Base-by-base conservation (phyloP, 2,329 filamentous ascomycete species). In the Penicillium freii region DNA sequence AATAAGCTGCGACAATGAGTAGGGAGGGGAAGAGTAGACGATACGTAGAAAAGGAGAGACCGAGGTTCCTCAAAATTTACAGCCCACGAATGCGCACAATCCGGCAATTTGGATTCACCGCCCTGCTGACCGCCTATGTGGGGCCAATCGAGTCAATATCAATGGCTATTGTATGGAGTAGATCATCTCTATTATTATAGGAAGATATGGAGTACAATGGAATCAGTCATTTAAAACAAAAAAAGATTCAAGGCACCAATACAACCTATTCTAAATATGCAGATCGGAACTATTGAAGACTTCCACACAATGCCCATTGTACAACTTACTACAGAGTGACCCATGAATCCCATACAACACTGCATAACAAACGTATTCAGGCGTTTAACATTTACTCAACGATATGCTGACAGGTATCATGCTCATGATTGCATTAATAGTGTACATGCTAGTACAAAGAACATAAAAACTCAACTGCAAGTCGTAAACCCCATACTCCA, bases 381-480 rank as follows among this genome's bases (percentile, higher is more conserved):
- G 25, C 8, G 2, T 13, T 43, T 23, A 11, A 13, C 13, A 43
- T 29, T 23, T 43, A 43, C 19, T n/a, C 1, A 7, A 33, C 43
- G 40, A 13, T 51, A 21, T 19, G 3, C 17, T 25, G 13, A 29
- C 34, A 40, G 48, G 21, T 27, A 34, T 40, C 27, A 56, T 40
- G 43, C 49, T 56, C 54, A 46, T 56, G 43, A 43, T 56, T 54
- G 52, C 45, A 51, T 36, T 50, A 57, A 54, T 62, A 62, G 50
- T 62, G 49, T 62, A 62, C 58, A 62, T 55, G 10, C 50, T 57
- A 56, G 40, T 39, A 54, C 52, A 57, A 47, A 48, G 56, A 56
- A 42, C 31, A 53, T 27, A 59, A 31, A 43, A 52, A 39, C 11
- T 31, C 19, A 59, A 55, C 33, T 42, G 29, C 48, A 56, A 36